Conservation (phyloP, 2,329 filamentous ascomycete genomes). For the Xylaria sp. region DNA sequence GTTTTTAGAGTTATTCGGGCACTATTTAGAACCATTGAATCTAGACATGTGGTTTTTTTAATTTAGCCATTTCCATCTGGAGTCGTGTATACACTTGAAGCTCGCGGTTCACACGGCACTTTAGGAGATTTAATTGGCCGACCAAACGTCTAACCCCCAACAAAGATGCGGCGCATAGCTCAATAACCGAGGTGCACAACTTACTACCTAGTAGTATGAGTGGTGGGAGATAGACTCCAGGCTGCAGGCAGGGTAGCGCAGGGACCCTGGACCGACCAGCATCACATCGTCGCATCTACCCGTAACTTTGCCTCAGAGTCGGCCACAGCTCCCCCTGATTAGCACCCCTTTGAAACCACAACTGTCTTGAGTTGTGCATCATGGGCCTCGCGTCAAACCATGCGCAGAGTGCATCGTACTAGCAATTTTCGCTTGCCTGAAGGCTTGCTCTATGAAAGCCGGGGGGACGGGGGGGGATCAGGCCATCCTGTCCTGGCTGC, state of each 20-base stretch:
- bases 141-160: neutral
- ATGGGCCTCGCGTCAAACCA: slow-evolving; percentile 21
- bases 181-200: slow-evolving; percentile 35
- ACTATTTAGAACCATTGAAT: neutral
- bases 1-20: neutral
- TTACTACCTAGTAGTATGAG: too few species aligned
- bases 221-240: neutral
- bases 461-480: slow-evolving; percentile 30
- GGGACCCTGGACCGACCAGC: slow-evolving; percentile 13
- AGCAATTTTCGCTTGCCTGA: slow-evolving; percentile 24
- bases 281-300: slow-evolving; percentile 33
- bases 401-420: slow-evolving; percentile 7
- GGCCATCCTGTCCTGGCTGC: slow-evolving; percentile 31
- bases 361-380: slow-evolving; percentile 41
- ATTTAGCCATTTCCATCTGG: too few species aligned
- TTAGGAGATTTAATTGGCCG: neutral
- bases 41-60: neutral
- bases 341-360: slow-evolving; percentile 46
- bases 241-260: neutral
- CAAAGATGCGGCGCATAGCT: slow-evolving; percentile 13
- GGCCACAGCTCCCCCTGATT: slow-evolving; percentile 37
- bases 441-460: slow-evolving; percentile 14
- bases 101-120: neutral
- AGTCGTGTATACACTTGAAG: neutral
- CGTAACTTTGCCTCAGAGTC: slow-evolving; percentile 31